phyloP scores from a whole-genome alignment of 1,284 basidiomycete species.

The Laetiporus sulphureus region DNA sequence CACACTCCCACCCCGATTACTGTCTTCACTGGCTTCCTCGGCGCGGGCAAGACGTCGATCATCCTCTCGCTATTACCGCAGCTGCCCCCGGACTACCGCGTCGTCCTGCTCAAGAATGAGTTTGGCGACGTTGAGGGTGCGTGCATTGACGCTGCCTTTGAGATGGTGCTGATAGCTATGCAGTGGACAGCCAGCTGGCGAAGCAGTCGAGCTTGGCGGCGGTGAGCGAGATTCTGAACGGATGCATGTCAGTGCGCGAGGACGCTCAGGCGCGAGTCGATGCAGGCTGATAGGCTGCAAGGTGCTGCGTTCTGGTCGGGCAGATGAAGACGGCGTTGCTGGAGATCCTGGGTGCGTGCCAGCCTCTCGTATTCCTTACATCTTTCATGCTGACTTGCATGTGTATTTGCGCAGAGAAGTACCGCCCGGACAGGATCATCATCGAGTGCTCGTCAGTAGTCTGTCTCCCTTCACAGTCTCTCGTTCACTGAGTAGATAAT shows the following conservation, averaged over 20 bases:
- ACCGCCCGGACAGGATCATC: conserved; percentile 80
- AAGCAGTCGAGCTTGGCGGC: conserved; percentile 76
- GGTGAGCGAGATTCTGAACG: conserved; percentile 88
- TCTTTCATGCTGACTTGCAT: not conserved
- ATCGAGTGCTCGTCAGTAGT: conserved; percentile 96
- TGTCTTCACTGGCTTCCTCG: conserved; percentile 81
- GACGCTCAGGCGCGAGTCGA: too few relatives aligned
- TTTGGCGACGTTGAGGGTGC: conserved; percentile 78
- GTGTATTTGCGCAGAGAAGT: conserved; percentile 52
- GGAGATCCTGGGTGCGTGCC: conserved; percentile 66
- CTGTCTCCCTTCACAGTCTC: conserved; percentile 23
- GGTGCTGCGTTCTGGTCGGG: conserved; percentile 88
- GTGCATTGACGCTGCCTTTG: not conserved
- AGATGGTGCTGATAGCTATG: not conserved
- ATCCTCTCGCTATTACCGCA: conserved; percentile 80
- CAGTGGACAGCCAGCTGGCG: conserved; percentile 85
- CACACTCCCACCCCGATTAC: conserved; percentile 67
- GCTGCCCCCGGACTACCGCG: conserved; percentile 76
- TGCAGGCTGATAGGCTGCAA: conserved; percentile 24
- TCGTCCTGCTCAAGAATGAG: conserved; percentile 86
- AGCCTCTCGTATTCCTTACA: not conserved
- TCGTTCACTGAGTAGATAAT: not conserved
- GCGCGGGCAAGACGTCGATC: conserved; percentile 60
- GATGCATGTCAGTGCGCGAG: conserved; percentile 65
- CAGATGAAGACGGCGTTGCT: conserved; percentile 86